phyloP scores from a whole-genome alignment of 306 rosid species.

The Dicorynia guianensis region DNA sequence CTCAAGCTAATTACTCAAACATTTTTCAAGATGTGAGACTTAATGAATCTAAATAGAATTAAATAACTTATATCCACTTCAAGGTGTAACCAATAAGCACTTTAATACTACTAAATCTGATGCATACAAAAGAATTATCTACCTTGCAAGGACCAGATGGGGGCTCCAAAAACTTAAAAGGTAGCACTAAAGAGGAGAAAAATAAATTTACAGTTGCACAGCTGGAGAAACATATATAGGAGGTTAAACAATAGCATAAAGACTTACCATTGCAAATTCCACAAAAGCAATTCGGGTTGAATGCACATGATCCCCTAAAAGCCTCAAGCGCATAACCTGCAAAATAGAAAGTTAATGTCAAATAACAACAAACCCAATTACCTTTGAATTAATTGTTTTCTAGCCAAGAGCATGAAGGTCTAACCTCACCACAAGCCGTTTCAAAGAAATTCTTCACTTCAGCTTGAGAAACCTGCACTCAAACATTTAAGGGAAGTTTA shows the following conservation, averaged over 20 bases:
- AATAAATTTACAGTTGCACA: background rate
- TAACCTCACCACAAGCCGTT: slow-evolving; percentile 91
- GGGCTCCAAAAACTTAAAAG: background rate
- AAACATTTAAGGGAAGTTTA: slow-evolving; percentile 13
- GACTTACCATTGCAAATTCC: slow-evolving; percentile 76
- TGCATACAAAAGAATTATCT: background rate
- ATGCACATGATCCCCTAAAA: slow-evolving; percentile 96
- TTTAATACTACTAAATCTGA: background rate
- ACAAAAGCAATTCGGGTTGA: slow-evolving; percentile 99
- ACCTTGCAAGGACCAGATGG: no score
- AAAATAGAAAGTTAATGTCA: slow-evolving; percentile 26
- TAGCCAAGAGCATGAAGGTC: slow-evolving; percentile 39
- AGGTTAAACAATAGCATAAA: background rate
- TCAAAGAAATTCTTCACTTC: slow-evolving; percentile 96
- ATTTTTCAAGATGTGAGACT: no score
- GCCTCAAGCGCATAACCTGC: slow-evolving; percentile 95
- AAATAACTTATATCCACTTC: background rate
- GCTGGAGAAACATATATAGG: background rate
- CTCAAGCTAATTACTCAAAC: no score
- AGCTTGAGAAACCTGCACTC: slow-evolving; percentile 82
- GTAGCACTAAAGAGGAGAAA: background rate
- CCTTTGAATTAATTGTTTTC: slow-evolving; percentile 27
- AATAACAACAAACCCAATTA: background rate
- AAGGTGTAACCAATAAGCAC: no score
- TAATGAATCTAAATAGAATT: background rate